Conservation (phyloP, 495 filamentous ascomycete genomes). For the Cercophora sp. region DNA sequence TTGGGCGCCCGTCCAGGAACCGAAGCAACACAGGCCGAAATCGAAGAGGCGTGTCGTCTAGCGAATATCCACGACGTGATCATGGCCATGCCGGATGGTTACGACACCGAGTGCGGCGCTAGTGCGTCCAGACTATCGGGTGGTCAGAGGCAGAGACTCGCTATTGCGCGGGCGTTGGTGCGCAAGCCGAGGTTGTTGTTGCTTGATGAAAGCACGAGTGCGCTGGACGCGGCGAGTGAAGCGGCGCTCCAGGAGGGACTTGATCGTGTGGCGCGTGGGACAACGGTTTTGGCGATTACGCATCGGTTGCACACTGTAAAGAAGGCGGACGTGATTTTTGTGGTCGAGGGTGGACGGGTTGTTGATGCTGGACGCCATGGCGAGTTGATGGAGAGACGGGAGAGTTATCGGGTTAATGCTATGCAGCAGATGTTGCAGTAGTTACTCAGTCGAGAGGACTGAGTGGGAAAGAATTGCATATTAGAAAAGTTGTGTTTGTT, state of each 20-base stretch:
- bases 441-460: too few species aligned
- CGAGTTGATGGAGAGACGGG: slow-evolving; percentile 56
- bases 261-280: slow-evolving; percentile 61
- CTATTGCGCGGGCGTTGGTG: slow-evolving; percentile 71
- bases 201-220: slow-evolving; percentile 79
- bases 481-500: too few species aligned
- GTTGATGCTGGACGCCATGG: slow-evolving; percentile 66
- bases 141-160: slow-evolving; percentile 63
- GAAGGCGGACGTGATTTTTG: slow-evolving; percentile 70
- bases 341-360: slow-evolving; percentile 63
- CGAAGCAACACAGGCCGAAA: slow-evolving; percentile 44
- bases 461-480: too few species aligned
- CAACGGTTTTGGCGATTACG: slow-evolving; percentile 79
- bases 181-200: slow-evolving; percentile 77
- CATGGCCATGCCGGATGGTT: slow-evolving; percentile 44
- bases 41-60: slow-evolving; percentile 53
- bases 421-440: slow-evolving; percentile 36
- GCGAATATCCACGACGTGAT: slow-evolving; percentile 59
- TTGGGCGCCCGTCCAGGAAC: slow-evolving; percentile 42
- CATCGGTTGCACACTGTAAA: slow-evolving; percentile 73
- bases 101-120: slow-evolving; percentile 38
- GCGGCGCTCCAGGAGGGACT: slow-evolving; percentile 66
- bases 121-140: slow-evolving; percentile 47
- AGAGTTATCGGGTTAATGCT: slow-evolving; percentile 56
- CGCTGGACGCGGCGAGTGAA: slow-evolving; percentile 70